These are phyloP conservation scores for Pichia sp. DNA, from an alignment of 1,139 yeast species.

Conservation along the genomic window DNA sequence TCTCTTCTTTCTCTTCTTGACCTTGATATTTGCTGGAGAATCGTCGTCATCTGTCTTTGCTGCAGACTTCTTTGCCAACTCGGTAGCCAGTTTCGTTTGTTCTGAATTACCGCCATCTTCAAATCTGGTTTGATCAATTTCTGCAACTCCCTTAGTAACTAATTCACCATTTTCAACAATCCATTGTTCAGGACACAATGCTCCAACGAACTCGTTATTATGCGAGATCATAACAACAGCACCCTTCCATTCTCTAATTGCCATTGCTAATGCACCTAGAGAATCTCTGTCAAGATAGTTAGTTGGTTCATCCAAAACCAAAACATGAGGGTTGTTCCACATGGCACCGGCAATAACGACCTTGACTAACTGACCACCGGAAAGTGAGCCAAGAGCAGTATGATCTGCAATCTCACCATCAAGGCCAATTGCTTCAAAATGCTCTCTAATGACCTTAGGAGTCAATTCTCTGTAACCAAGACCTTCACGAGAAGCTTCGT, in stretches of 20 bases:
- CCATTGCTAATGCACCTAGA: conserved; percentile 93
- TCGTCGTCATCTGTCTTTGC: conserved; percentile 63
- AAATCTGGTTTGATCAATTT: conserved; percentile 71
- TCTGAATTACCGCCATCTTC: conserved; percentile 56
- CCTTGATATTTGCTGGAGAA: conserved; percentile 94
- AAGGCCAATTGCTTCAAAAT: conserved; percentile 93
- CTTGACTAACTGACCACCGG: conserved; percentile 97
- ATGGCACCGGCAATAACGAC: conserved; percentile 99
- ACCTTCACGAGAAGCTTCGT: conserved; percentile 98
- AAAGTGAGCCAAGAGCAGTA: conserved; percentile 91
- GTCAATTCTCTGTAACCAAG: conserved; percentile 90
- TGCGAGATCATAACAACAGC: conserved; percentile 99
- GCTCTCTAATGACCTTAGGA: conserved; percentile 91
- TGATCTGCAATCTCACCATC: conserved; percentile 99
- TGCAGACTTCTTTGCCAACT: conserved; percentile 37
- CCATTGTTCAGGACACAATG: conserved; percentile 98
- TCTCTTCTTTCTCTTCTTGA: conserved; percentile 80
- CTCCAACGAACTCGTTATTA: conserved; percentile 94
- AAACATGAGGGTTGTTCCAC: conserved; percentile 99
- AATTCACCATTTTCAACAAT: conserved; percentile 88
- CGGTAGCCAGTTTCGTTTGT: conserved; percentile 40
- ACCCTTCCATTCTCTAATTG: conserved; percentile 96
- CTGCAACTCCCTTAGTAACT: conserved; percentile 75
- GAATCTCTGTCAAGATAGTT: conserved; percentile 97
- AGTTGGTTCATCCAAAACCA: conserved; percentile 97